Evolutionary conservation across 139 green algal genomes (phyloP).

Genomic region (Chlamydomonas asymmetrica): DNA sequence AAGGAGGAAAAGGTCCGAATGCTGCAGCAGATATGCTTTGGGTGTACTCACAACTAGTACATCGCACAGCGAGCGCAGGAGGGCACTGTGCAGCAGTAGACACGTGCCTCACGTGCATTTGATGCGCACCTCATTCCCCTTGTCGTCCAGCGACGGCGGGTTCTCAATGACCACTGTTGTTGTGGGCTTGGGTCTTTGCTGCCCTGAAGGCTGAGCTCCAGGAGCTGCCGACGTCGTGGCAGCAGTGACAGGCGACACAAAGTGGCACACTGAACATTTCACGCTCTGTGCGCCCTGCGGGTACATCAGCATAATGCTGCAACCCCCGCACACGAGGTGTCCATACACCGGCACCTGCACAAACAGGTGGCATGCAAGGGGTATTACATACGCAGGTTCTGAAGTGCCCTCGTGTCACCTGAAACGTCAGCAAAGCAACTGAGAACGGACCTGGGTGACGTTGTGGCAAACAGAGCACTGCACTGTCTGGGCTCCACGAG

Average conservation of each 20-base stretch:
- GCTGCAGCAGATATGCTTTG: too few relatives aligned
- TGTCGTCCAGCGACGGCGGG: slow-evolving; percentile 68
- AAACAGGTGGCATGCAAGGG: too few relatives aligned
- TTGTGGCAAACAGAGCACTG: slow-evolving; percentile 91
- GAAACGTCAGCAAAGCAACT: too few relatives aligned
- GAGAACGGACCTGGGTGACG: slow-evolving; percentile 85
- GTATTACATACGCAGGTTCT: too few relatives aligned
- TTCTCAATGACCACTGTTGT: slow-evolving; percentile 86
- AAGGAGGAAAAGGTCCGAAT: too few relatives aligned
- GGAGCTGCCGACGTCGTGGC: neutral
- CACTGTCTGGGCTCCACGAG: slow-evolving; percentile 84
- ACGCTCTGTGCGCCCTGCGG: slow-evolving; percentile 85
- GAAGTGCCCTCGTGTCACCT: too few relatives aligned
- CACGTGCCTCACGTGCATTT: too few relatives aligned
- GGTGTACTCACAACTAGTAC: too few relatives aligned
- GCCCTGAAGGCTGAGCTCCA: neutral
- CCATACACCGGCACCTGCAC: slow-evolving; percentile 53
- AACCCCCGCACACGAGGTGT: slow-evolving; percentile 88
- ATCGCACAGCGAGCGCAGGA: too few relatives aligned
- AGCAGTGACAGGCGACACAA: slow-evolving; percentile 67
- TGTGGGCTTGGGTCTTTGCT: slow-evolving; percentile 2
- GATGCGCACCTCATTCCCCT: slow-evolving; percentile 76
- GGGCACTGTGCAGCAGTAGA: too few relatives aligned
- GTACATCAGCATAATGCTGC: slow-evolving; percentile 90
- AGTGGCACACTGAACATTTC: slow-evolving; percentile 92